Evolutionary conservation across 208 protist genomes (phyloP).

Genomic region (Trichomonas tenax): DNA sequence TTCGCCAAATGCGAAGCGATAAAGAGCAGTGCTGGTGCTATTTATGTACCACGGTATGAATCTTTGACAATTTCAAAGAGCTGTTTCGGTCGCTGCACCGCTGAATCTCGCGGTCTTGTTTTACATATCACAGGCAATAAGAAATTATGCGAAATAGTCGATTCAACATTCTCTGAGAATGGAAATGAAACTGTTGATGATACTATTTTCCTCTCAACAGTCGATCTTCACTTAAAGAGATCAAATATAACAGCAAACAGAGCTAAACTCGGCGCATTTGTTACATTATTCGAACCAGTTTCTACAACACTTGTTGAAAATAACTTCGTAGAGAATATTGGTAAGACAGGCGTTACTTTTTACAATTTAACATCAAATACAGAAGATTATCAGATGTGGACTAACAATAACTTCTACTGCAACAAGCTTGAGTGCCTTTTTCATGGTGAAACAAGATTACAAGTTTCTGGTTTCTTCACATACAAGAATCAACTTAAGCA

Average conservation of each 20-base stretch:
- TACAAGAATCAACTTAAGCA: background rate
- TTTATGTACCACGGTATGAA: background rate
- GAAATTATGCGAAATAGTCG: background rate
- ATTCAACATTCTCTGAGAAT: background rate
- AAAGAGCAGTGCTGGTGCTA: background rate
- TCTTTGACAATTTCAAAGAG: background rate
- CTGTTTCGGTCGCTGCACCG: background rate
- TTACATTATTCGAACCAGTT: background rate
- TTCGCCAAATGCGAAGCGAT: background rate
- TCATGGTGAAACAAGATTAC: background rate
- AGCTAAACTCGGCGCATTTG: background rate
- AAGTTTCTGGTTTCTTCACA: background rate
- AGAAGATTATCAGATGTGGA: background rate
- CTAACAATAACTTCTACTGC: background rate
- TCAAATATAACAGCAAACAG: background rate
- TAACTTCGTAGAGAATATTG: background rate
- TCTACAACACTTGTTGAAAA: background rate
- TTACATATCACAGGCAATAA: background rate
- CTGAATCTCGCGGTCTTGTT: background rate
- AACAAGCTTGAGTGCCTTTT: background rate
- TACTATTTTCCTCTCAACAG: background rate
- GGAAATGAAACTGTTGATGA: background rate
- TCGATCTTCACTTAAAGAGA: background rate
- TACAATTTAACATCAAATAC: background rate
- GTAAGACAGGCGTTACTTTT: background rate